Evolutionary conservation across 169 alveolate genomes (phyloP), one percentile per base, ranked within the genome.

Genomic region (Eimeria maxima): DNA sequence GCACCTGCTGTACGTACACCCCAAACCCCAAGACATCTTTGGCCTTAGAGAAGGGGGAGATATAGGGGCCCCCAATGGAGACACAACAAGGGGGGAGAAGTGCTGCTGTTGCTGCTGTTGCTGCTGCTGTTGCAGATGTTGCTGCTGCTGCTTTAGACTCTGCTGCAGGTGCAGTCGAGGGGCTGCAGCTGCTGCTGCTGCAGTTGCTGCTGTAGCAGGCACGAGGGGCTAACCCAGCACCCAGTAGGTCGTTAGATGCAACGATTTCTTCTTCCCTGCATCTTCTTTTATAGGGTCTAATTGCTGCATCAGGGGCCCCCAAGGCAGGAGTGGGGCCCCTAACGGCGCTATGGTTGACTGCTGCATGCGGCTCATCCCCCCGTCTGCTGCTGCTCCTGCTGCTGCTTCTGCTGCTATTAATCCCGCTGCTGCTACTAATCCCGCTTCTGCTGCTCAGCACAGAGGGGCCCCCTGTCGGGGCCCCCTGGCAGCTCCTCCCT

Each of bases 31-130:
- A 33, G 45, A 33, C 80, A n/a, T 4, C 80, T 22, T n/a, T 29
- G 45, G 13, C 45, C 45, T 7, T 69, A 13, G 45, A 33, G 18
- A 2, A 10, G 80, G 45, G 7, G 74, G 42, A n/a, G 74, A n/a
- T 10, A 11, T 11, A 7, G 45, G 27, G 80, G 24, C 27, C 80
- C 7, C 7, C 80, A 7, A 69, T 7, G 27, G 47, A 22, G 18
- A n/a, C 80, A 27, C 24, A n/a, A 27, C n/a, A 4, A 11, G 45
- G n/a, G 7, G 80, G 45, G 22, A n/a, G 42, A 42, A n/a, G 50
- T 27, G 42, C 5, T n/a, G 80, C 80, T 11, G 80, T 16, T n/a
- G 80, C 80, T 69, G 80, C 80, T 69, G 80, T 45, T 69, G 80
- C 80, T 69, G 80, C 47, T 69, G 80, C 80, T 69, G 80, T 18